Evolutionary conservation across 1,284 basidiomycete species (phyloP).

Genomic region (Naganishia liquefaciens): DNA sequence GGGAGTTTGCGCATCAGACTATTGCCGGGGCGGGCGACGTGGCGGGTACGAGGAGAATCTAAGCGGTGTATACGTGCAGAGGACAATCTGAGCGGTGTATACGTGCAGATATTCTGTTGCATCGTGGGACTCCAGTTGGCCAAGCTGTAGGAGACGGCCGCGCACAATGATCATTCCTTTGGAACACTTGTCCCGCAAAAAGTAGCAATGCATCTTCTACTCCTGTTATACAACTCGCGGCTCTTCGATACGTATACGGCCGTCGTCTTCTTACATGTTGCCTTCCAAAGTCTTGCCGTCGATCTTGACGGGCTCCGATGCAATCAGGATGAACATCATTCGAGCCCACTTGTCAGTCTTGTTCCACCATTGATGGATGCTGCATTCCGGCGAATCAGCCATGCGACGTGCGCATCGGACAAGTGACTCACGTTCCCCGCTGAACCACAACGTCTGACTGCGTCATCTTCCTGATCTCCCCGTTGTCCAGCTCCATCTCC

Average conservation of each 20-base stretch:
- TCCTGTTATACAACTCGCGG: no score
- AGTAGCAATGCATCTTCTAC: no score
- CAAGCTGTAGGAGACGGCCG: no score
- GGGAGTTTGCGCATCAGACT: conserved; percentile 23
- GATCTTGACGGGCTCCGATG: conserved; percentile 27
- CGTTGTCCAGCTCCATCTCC: conserved; percentile 32
- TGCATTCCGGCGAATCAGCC: background rate
- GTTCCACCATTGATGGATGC: conserved; percentile 32
- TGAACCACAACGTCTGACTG: conserved; percentile 30
- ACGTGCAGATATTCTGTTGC: no score
- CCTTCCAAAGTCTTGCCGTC: conserved; percentile 24
- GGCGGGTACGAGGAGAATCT: conserved; percentile 5
- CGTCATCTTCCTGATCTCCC: conserved; percentile 18
- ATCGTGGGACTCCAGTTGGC: no score
- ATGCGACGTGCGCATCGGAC: background rate
- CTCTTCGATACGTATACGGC: background rate
- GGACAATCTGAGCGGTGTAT: no score
- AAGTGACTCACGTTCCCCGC: conserved; percentile 32
- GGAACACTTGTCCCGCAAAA: no score
- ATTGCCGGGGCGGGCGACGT: conserved; percentile 27
- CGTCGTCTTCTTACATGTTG: conserved; percentile 10
- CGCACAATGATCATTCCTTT: no score
- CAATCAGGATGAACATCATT: conserved; percentile 33
- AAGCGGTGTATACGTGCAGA: background rate
- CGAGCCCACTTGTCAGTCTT: conserved; percentile 29